Evolutionary conservation across 2,329 filamentous ascomycete species (phyloP), one percentile per base, ranked within the genome.

Genomic region (Colletotrichum costaricense): DNA sequence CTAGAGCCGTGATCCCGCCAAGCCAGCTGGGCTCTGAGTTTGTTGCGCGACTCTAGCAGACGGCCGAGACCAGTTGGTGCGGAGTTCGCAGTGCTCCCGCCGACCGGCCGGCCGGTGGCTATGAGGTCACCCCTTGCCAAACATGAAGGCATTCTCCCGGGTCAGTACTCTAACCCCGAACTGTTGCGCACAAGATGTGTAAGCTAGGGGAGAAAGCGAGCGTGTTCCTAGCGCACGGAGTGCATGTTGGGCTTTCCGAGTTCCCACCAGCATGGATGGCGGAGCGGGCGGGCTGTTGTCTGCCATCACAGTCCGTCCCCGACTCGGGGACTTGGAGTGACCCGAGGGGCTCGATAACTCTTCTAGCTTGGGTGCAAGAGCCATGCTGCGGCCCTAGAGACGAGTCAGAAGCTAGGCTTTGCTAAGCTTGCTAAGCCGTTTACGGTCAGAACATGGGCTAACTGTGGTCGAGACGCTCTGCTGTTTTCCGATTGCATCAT

Each of bases 61-160:
- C 56, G 56, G 67, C 67, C 26, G 60, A 33, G 46, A 14, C 58
- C 28, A 56, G 26, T 16, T 70, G 19, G 19, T 24, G 59, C 70
- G 55, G 70, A 70, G 70, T 73, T 73, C 14, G 70, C 55, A 46
- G 60, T 65, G 54, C 60, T 35, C 46, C 67, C 66, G 63, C 33
- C 52, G 11, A 56, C 67, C 70, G 66, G 67, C 66, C 70, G 70
- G 60, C 33, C 42, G 35, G 30, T 60, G 70, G 59, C 66, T 9
- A 65, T 70, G 67, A 73, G 67, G 67, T 70, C 60, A 70, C 42
- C 26, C 55, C 70, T 35, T 73, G 67, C 56, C 16, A 42, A 19
- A 42, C 16, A 35, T 28, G 54, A 22, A 49, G 42, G 42, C 28
- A 19, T 4, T 26, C 8, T 35, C 33, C 49, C 33, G 42, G 35